Evolutionary conservation across 805 yeast species (phyloP), one percentile per base, ranked within the genome.

Genomic region (Hanseniaspora pseudoguilliermondii): DNA sequence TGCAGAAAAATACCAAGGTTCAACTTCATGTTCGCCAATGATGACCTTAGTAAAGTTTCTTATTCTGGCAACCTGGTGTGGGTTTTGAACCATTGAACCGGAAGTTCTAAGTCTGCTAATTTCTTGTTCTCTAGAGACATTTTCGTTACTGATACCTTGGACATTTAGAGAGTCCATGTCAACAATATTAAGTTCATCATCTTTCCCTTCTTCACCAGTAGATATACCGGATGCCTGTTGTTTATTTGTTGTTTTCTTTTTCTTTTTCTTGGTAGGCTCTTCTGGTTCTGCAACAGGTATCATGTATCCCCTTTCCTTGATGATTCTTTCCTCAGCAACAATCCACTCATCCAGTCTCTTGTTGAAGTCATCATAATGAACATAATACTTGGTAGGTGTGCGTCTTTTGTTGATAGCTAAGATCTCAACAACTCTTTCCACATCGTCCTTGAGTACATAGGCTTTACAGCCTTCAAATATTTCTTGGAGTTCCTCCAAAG

Each of bases 1-100:
- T 0, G 99, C 97, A 1, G 96, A 86, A 65, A 93, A 93, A 70
- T 93, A 93, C 99, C 99, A 93, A 2, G 99, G 98, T 67, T 93
- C 99, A 54, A 93, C 88, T 62, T 86, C 85, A 68, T 82, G 88
- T 60, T 84, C 84, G 1, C 98, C 99, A 71, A 93, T 80, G 3
- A 87, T 83, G 5, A 93, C 80, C 55, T 79, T 77, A 48, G 79
- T 75, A 59, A 93, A 75, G 65, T 93, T 93, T 61, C 97, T 78
- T 48, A 93, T 96, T 56, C 93, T 76, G 0, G 97, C 89, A 25
- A 91, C 86, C 65, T 91, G 97, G 57, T 76, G 79, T 57, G 82
- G 77, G 59, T 83, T 84, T 69, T 93, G 98, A 11, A 93, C 86
- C 97, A 93, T 93, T 0, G 97, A 90, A 2, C 98, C 98, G n/a